These are phyloP conservation scores for Pterulicium gracile DNA, from an alignment of 1,284 basidiomycete species.

Conservation along the genomic window DNA sequence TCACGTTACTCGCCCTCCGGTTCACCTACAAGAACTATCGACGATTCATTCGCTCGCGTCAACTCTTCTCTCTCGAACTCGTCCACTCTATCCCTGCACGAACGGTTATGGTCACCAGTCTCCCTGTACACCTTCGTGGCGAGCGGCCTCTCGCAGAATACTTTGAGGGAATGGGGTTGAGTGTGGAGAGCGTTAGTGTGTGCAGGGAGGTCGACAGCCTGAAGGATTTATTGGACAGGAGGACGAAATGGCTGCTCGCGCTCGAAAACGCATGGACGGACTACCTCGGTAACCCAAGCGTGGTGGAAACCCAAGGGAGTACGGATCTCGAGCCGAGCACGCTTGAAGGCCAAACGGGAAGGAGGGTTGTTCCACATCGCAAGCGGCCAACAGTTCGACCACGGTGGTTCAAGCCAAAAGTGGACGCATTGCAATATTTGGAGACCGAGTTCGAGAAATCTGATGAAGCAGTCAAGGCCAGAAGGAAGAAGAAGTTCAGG, in stretches of 20 bases:
- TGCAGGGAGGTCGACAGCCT: slow-evolving; percentile 76
- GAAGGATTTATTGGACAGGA: slow-evolving; percentile 59
- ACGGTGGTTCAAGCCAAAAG: slow-evolving; percentile 56
- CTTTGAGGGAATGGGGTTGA: slow-evolving; percentile 77
- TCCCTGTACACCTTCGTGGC: slow-evolving; percentile 76
- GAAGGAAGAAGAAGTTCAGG: slow-evolving; percentile 61
- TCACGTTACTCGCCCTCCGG: slow-evolving; percentile 77
- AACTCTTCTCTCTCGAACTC: slow-evolving; percentile 88
- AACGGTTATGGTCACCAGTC: slow-evolving; percentile 80
- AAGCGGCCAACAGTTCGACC: slow-evolving; percentile 60
- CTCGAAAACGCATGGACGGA: slow-evolving; percentile 82
- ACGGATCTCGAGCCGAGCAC: slow-evolving; percentile 50
- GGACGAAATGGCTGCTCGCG: slow-evolving; percentile 69
- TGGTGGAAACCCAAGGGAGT: slow-evolving; percentile 46
- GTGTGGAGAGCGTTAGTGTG: slow-evolving; percentile 85
- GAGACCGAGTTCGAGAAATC: slow-evolving; percentile 68
- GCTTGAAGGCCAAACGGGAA: slow-evolving; percentile 17
- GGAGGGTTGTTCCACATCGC: slow-evolving; percentile 56
- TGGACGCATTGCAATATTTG: slow-evolving; percentile 81
- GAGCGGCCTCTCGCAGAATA: slow-evolving; percentile 87
- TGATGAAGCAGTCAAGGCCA: slow-evolving; percentile 68
- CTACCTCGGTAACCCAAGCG: slow-evolving; percentile 90
- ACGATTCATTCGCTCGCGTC: slow-evolving; percentile 84
- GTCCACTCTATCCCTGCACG: slow-evolving; percentile 91
- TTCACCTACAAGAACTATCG: slow-evolving; percentile 86